These are phyloP conservation scores for Austroboletus eburneus DNA, from an alignment of 768 basidiomycete genomes.

Conservation along the genomic window DNA sequence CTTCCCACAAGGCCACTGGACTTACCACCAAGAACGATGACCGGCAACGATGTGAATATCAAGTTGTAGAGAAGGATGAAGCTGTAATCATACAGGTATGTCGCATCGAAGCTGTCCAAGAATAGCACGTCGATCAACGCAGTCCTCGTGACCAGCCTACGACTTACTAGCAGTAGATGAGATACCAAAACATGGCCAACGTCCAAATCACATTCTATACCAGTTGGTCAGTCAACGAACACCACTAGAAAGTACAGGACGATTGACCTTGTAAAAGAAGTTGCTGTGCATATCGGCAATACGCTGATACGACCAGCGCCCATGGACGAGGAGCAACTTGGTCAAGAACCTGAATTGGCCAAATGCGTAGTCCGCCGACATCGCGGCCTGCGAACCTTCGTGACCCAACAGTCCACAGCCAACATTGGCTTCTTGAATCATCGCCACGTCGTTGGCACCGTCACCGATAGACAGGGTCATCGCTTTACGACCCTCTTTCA, in stretches of 20 bases:
- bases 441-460: constrained; percentile 96
- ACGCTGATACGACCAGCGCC: constrained; percentile 95
- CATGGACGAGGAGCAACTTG: constrained; percentile 88
- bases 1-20: not conserved
- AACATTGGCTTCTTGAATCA: constrained; percentile 99
- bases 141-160: not conserved
- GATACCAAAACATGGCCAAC: constrained; percentile 89
- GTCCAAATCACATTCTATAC: constrained; percentile 87
- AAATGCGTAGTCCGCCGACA: constrained; percentile 99
- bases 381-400: constrained; percentile 96
- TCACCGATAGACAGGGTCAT: constrained; percentile 98
- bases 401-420: constrained; percentile 91
- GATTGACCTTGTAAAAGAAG: constrained; percentile 93
- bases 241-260: not conserved
- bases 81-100: constrained; percentile 92
- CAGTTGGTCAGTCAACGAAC: not conserved
- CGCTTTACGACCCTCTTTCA: constrained; percentile 92
- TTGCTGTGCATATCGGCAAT: constrained; percentile 96
- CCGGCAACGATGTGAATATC: constrained; percentile 90
- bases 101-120: constrained; percentile 76
- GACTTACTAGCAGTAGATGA: constrained; percentile 78
- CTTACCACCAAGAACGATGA: constrained; percentile 84
- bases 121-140: constrained; percentile 12
- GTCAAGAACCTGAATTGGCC: constrained; percentile 95
- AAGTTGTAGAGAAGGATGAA: constrained; percentile 91